Evolutionary conservation across 75 land plant genomes (phyloP), one percentile per base, ranked within the genome.

Genomic region (Isoetes taiwanensis): DNA sequence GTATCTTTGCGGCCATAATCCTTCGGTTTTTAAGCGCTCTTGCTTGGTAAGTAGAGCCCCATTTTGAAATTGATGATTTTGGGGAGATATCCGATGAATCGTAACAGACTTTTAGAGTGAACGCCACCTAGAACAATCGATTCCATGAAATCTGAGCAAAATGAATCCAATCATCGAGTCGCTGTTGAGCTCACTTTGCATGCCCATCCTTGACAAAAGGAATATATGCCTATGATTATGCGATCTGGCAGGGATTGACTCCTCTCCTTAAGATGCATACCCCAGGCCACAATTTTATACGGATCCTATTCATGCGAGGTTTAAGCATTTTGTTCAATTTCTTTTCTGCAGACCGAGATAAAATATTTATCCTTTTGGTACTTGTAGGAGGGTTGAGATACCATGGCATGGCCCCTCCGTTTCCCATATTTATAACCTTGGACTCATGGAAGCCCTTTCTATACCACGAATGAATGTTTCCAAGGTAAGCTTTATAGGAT

Each of bases 191-290:
- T 23, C 5, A 23, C 50, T 6, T n/a, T n/a, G 50, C 50, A 3
- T 46, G 50, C 25, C 50, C 50, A 16, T 8, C n/a, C 5, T 23
- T 46, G 8, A 46, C 50, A 8, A 46, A n/a, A 16, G 50, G 50
- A 8, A 23, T 46, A n/a, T 46, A 46, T n/a, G 50, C 50, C 25
- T 46, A 46, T n/a, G 50, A 46, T 23, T 46, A 46, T 46, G 50
- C 21, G 5, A 23, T 19, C 19, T 6, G 25, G 16, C 21, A 16
- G 12, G 50, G 50, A n/a, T 46, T 8, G 16, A 46, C 50, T 6
- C 50, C 50, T 4, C 50, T 46, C 5, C 16, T 46, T 19, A 46
- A 46, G 50, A 46, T 46, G 50, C 50, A 46, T 46, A 46, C 50
- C 8, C 50, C 25, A 5, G 50, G 50, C 5, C 50, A 46, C 19